Evolutionary conservation across 177 flowering plant species (phyloP).

Genomic region (Vitis hybrid): DNA sequence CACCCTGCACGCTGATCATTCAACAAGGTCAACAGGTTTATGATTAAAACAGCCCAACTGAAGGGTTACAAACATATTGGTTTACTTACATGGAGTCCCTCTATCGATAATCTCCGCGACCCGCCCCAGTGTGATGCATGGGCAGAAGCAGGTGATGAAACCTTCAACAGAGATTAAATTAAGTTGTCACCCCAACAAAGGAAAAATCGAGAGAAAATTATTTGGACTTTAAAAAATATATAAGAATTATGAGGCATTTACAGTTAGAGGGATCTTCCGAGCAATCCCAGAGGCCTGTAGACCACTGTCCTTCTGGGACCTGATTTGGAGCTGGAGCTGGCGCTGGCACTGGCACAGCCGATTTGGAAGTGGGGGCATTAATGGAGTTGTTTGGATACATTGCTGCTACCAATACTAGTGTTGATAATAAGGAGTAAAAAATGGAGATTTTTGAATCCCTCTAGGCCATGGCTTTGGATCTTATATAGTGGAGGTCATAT

Average conservation of each 20-base stretch:
- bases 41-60: no score
- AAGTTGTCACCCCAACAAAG: not conserved
- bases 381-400: not conserved
- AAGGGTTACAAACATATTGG: no score
- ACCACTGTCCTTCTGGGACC: slow-evolving; percentile 17
- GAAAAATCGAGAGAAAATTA: not conserved
- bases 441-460: not conserved
- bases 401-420: not conserved
- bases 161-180: slow-evolving; percentile 4
- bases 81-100: slow-evolving; percentile 21
- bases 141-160: slow-evolving; percentile 13
- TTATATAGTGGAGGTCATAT: no score
- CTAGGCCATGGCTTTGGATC: no score
- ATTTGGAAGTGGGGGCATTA: not conserved
- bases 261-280: slow-evolving; percentile 19
- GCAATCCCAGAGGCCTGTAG: slow-evolving; percentile 23
- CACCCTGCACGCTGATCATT: not conserved
- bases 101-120: slow-evolving; percentile 17
- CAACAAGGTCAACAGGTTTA: not conserved
- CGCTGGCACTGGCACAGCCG: not conserved
- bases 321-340: not conserved
- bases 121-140: slow-evolving; percentile 14
- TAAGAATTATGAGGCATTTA: not conserved
- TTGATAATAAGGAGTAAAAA: not conserved
- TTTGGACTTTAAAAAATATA: not conserved